Evolutionary conservation across 345 rosid genomes (phyloP).

Genomic region (Noccaea caerulescens): DNA sequence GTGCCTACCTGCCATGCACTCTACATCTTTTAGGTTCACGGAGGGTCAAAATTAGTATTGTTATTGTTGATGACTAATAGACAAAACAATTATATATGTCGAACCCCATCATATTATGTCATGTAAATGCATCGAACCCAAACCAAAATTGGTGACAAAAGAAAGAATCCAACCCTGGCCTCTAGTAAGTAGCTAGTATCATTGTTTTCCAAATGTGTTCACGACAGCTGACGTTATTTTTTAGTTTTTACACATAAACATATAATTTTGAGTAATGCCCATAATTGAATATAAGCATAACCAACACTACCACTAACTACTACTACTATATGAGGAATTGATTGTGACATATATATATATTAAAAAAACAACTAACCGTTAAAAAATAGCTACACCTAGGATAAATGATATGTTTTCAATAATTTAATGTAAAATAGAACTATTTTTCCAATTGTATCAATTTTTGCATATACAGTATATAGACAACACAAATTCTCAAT

Average conservation of each 20-base stretch:
- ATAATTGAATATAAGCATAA: constrained; percentile 6
- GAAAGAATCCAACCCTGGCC: constrained; percentile 26
- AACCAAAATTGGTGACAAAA: constrained; percentile 24
- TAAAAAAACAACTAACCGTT: constrained; percentile 2
- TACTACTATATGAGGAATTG: constrained; percentile 15
- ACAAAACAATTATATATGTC: neutral
- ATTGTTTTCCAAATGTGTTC: constrained; percentile 9
- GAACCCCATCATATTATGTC: constrained; percentile 23
- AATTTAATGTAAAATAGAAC: no score
- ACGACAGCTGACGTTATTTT: constrained; percentile 23
- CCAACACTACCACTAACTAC: constrained; percentile 2
- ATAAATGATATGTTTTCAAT: no score
- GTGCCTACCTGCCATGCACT: constrained; percentile 28
- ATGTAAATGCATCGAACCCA: no score
- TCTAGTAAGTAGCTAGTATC: constrained; percentile 30
- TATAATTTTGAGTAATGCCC: neutral
- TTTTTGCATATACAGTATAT: neutral
- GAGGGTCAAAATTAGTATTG: neutral
- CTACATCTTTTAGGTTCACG: constrained; percentile 23
- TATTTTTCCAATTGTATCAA: neutral
- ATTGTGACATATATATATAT: constrained; percentile 22
- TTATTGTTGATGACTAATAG: constrained; percentile 8
- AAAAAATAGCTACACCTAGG: constrained; percentile 1
- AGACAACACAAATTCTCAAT: neutral
- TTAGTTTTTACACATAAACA: neutral